These are phyloP conservation scores for Myxozyma geophila DNA, from an alignment of 805 yeast species.

Conservation along the genomic window DNA sequence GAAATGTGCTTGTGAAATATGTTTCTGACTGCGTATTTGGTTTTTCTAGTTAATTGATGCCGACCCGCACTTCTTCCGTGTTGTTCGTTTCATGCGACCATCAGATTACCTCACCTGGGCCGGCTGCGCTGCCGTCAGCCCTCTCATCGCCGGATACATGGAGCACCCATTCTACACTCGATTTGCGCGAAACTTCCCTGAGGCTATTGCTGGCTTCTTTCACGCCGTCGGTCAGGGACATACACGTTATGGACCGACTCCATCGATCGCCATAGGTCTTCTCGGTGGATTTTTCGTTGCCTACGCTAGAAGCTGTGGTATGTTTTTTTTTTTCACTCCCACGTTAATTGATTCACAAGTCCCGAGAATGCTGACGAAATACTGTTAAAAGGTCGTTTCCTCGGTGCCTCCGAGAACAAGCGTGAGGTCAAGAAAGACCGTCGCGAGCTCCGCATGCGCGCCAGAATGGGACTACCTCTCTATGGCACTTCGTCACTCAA, in stretches of 20 bases:
- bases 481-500: conserved; percentile 67
- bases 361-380: conserved; percentile 48
- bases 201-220: conserved; percentile 4
- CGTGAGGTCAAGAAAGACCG: conserved; percentile 75
- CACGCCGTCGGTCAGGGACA: conserved; percentile 6
- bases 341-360: not conserved
- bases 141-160: conserved; percentile 51
- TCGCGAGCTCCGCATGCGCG: conserved; percentile 68
- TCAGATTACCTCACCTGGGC: conserved; percentile 64
- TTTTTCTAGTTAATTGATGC: conserved; percentile 61
- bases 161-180: conserved; percentile 48
- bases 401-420: conserved; percentile 75
- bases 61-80: conserved; percentile 77
- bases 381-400: conserved; percentile 60
- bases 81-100: conserved; percentile 70
- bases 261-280: conserved; percentile 50
- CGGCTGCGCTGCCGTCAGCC: conserved; percentile 55
- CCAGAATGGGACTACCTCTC: conserved; percentile 68
- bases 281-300: conserved; percentile 76
- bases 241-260: conserved; percentile 10
- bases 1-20: not conserved
- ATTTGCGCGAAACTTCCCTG: not conserved
- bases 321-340: not conserved
- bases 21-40: not conserved
- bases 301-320: conserved; percentile 50